Evolutionary conservation across 2,329 filamentous ascomycete genomes (phyloP).

Genomic region (Elsinoe ampelina): DNA sequence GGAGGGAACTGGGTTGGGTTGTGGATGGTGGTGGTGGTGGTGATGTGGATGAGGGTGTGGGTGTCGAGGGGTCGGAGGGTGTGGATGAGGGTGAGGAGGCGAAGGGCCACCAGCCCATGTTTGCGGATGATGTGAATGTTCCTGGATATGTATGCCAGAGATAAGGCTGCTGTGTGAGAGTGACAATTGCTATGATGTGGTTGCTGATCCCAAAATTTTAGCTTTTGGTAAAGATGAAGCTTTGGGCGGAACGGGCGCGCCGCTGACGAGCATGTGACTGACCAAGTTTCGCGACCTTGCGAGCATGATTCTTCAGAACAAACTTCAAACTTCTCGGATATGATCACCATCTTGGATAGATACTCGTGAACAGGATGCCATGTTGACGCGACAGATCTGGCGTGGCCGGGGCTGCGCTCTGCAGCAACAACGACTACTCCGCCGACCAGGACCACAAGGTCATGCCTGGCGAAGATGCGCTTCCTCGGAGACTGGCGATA

Average conservation of each 20-base stretch:
- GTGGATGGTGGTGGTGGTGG: conserved; percentile 8
- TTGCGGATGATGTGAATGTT: background rate
- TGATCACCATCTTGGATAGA: background rate
- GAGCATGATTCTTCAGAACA: background rate
- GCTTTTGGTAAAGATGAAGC: background rate
- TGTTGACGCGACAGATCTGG: conserved; percentile 11
- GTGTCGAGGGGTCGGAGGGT: conserved; percentile 23
- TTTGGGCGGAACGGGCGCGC: background rate
- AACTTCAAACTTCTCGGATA: background rate
- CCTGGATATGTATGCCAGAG: too few relatives aligned
- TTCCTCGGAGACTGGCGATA: conserved; percentile 43
- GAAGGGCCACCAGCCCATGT: conserved; percentile 21
- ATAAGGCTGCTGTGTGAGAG: too few relatives aligned
- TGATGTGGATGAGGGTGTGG: conserved; percentile 9
- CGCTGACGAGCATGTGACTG: conserved; percentile 7
- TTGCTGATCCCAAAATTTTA: background rate
- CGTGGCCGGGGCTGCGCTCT: background rate
- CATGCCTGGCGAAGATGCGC: conserved; percentile 20
- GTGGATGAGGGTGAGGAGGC: conserved; percentile 18
- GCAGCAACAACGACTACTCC: background rate
- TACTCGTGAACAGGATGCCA: background rate
- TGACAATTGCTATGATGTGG: background rate
- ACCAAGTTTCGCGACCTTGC: background rate
- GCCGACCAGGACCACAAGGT: background rate
- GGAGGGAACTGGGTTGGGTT: conserved; percentile 4